Base-by-base conservation (phyloP, 2,329 filamentous ascomycete genomes). In the Alternaria triticimaculans region DNA sequence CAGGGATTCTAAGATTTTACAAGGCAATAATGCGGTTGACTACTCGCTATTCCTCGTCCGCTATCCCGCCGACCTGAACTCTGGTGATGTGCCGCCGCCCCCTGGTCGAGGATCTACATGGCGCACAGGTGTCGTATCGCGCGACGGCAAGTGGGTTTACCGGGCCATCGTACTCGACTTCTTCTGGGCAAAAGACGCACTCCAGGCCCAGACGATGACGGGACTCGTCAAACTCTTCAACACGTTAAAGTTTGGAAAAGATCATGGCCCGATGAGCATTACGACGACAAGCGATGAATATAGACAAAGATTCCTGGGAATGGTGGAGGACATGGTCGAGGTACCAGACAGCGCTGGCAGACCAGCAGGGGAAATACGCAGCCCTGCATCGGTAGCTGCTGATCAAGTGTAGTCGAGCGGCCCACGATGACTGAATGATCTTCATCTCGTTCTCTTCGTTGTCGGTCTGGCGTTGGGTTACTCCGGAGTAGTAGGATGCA, bases 181-280 rank as follows among this genome's bases (percentile, higher is more conserved):
- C 80, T 92, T 93, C 82, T 93, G 91, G 91, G 87, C 90, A 0
- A 92, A 90, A 78, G 90, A 92, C 77, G 90, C 89, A 68, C 71
- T 89, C 0, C 89, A 88, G 58, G 88, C 91, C 1, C 87, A 85
- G 75, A 82, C 87, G 1, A 87, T 93, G 86, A 92, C 90, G 0
- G 84, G 86, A 0, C 77, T 92, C 37, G 86, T 93, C 62, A 86
- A 86, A 53, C 80, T 84, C 0, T 91, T 89, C 71, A 92, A 92
- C 70, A 71, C 85, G 12, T 21, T 80, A 15, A 77, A 79, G 60
- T 70, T 67, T 56, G 81, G 92, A 26, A 88, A 87, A 30, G 81
- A 85, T 3, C 85, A 90, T 69, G 90, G 90, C 0, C 90, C 87
- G 0, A 94, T 93, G 91, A 90, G 88, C 63, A 91, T 93, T 58